A percentile compares a stretch with the other conserved stretches of the same genome.
Evolutionary conservation across 306 rosid genomes (phyloP).

Genomic region (Phaseolus lunatus): DNA sequence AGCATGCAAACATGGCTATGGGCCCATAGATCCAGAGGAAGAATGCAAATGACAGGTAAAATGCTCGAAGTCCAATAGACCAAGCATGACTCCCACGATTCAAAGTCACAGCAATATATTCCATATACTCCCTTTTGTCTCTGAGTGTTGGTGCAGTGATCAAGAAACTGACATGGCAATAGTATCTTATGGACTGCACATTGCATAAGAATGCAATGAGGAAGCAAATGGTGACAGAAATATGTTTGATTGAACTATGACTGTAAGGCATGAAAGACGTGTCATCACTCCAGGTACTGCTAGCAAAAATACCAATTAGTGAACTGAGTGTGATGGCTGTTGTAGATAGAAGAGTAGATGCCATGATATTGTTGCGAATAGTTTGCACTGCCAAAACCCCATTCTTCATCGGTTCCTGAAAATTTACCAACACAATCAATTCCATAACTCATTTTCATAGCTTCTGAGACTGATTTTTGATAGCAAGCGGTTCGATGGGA

Average conservation of each 20-base stretch:
- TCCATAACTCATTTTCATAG: slow-evolving; percentile 4
- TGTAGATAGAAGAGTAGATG: slow-evolving; percentile 83
- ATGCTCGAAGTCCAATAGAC: slow-evolving; percentile 86
- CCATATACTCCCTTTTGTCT: slow-evolving; percentile 55
- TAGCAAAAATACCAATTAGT: slow-evolving; percentile 77
- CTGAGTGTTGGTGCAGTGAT: slow-evolving; percentile 74
- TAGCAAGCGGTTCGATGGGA: not conserved
- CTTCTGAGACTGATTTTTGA: slow-evolving; percentile 1
- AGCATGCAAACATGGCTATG: slow-evolving; percentile 78
- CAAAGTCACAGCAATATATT: slow-evolving; percentile 66
- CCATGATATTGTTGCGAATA: slow-evolving; percentile 89
- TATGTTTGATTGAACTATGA: slow-evolving; percentile 60
- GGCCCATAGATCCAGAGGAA: slow-evolving; percentile 94
- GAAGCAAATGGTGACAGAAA: slow-evolving; percentile 74
- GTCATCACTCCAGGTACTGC: slow-evolving; percentile 52
- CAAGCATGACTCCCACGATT: slow-evolving; percentile 78
- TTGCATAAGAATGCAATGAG: slow-evolving; percentile 89
- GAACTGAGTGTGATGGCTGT: slow-evolving; percentile 85
- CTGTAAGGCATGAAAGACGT: slow-evolving; percentile 36
- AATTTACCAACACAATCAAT: slow-evolving; percentile 33
- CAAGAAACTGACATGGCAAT: slow-evolving; percentile 85
- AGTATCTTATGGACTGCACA: slow-evolving; percentile 84
- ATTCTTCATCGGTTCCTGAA: slow-evolving; percentile 88
- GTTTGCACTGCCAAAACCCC: slow-evolving; percentile 84
- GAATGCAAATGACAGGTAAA: slow-evolving; percentile 82